phyloP scores from a whole-genome alignment of 257 asterid genomes.

The Osmanthus fragrans region DNA sequence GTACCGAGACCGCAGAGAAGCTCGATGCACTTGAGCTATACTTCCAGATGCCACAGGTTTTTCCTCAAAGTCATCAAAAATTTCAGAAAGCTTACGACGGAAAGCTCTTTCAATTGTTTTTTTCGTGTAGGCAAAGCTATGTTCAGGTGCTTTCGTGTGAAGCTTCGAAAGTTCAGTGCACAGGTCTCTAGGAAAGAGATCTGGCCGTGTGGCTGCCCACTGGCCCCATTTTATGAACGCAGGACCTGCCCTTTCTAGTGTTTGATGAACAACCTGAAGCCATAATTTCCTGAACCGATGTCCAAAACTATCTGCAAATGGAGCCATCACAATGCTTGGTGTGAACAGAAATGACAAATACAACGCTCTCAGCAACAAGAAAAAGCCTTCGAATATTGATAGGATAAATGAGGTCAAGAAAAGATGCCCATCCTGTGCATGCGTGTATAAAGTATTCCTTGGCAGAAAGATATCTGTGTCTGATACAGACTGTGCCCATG shows the following conservation, averaged over 20 bases:
- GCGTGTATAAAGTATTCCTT: conserved; percentile 49
- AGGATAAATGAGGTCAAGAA: conserved; percentile 44
- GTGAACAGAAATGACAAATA: conserved; percentile 69
- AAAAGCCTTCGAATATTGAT: conserved; percentile 48
- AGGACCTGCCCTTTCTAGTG: conserved; percentile 93
- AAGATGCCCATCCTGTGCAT: conserved; percentile 65
- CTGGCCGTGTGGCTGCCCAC: conserved; percentile 99
- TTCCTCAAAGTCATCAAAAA: conserved; percentile 79
- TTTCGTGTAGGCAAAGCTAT: conserved; percentile 74
- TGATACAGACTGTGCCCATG: conserved; percentile 52
- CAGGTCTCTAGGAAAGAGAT: conserved; percentile 81
- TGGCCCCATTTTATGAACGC: conserved; percentile 99
- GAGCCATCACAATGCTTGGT: conserved; percentile 89
- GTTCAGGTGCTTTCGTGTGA: conserved; percentile 91
- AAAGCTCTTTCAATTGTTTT: conserved; percentile 74
- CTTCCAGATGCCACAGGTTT: conserved; percentile 92
- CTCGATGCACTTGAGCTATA: conserved; percentile 90
- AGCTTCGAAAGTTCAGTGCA: conserved; percentile 88
- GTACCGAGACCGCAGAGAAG: conserved; percentile 56
- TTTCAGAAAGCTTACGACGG: conserved; percentile 64
- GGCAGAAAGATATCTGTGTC: conserved; percentile 45
- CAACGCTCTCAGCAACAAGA: conserved; percentile 67
- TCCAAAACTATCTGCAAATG: conserved; percentile 83
- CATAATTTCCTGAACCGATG: conserved; percentile 67
- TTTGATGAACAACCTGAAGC: conserved; percentile 81